A percentile compares a stretch with the other conserved stretches of the same genome.
These are phyloP conservation scores for Linnemannia schmuckeri DNA, from an alignment of 192 early-diverging fungal genomes.

Conservation along the genomic window DNA sequence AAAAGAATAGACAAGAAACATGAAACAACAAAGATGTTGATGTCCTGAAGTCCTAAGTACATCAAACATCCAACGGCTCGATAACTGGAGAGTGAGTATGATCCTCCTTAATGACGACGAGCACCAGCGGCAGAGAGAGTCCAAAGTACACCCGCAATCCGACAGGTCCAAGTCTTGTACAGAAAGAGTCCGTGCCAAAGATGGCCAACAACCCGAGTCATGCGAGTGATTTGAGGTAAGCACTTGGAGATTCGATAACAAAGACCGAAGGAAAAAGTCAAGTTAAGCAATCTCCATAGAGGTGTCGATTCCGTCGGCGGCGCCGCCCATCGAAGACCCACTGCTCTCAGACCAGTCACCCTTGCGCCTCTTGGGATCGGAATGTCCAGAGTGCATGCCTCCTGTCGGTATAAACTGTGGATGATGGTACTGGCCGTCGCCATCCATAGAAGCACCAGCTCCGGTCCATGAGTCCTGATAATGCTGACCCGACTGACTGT, in stretches of 20 bases:
- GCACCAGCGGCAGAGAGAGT: neutral
- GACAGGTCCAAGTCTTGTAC: no score
- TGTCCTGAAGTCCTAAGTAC: neutral
- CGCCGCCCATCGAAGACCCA: conserved; percentile 2
- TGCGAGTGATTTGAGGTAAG: no score
- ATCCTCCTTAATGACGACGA: neutral
- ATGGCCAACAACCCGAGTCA: no score
- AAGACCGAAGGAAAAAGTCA: neutral
- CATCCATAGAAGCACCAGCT: neutral
- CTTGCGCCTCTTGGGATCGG: conserved; percentile 26
- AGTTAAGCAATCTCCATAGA: conserved; percentile 40
- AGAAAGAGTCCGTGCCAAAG: no score
- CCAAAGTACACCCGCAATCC: neutral
- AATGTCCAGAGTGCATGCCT: neutral
- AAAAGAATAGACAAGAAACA: neutral
- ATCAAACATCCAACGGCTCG: neutral
- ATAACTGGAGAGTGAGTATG: no score
- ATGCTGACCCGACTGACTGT: neutral
- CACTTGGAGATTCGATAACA: neutral
- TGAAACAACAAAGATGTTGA: neutral
- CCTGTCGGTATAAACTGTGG: neutral
- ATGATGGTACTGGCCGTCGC: neutral
- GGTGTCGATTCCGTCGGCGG: conserved; percentile 11
- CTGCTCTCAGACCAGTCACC: conserved; percentile 27
- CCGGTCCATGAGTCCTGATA: neutral